These are phyloP conservation scores for Fusarium sp. DNA, from an alignment of 2,329 filamentous ascomycete species.

Conservation along the genomic window DNA sequence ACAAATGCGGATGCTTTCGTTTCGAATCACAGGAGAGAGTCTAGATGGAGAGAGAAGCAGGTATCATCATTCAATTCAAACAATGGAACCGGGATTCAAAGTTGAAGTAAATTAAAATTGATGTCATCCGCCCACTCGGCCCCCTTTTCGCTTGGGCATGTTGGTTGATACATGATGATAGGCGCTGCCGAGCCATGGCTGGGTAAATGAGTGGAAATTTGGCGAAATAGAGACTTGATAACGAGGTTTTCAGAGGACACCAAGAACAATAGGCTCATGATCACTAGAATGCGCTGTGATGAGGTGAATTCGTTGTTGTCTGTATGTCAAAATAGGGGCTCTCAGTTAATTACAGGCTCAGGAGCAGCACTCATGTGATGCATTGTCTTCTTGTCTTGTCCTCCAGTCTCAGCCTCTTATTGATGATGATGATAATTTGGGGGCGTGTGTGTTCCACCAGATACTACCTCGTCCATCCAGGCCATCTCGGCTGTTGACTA, in stretches of 20 bases:
- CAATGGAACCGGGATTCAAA: slow-evolving; percentile 4
- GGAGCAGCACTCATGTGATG: slow-evolving; percentile 4
- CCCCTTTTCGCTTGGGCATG: slow-evolving; percentile 34
- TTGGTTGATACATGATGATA: slow-evolving; percentile 32
- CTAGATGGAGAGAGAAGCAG: neutral
- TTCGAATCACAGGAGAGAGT: neutral
- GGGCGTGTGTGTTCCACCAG: neutral
- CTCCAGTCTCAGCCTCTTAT: neutral
- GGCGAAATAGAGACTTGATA: slow-evolving; percentile 3
- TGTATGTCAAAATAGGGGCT: slow-evolving; percentile 3
- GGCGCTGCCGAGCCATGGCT: slow-evolving; percentile 34
- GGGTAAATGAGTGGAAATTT: slow-evolving; percentile 36
- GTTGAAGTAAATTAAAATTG: slow-evolving; percentile 41
- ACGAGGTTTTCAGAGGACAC: neutral
- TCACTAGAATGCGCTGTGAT: neutral
- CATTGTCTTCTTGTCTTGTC: neutral
- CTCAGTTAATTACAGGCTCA: slow-evolving; percentile 14
- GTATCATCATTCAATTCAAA: neutral
- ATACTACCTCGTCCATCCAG: slow-evolving; percentile 12
- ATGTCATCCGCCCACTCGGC: slow-evolving; percentile 41
- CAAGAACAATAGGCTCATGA: neutral
- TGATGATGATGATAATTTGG: neutral
- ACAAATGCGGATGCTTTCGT: neutral
- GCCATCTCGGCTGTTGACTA: slow-evolving; percentile 25
- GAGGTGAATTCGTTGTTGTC: neutral